phyloP scores from a whole-genome alignment of 148 eudicot species.

The Chenopodium formosanum region DNA sequence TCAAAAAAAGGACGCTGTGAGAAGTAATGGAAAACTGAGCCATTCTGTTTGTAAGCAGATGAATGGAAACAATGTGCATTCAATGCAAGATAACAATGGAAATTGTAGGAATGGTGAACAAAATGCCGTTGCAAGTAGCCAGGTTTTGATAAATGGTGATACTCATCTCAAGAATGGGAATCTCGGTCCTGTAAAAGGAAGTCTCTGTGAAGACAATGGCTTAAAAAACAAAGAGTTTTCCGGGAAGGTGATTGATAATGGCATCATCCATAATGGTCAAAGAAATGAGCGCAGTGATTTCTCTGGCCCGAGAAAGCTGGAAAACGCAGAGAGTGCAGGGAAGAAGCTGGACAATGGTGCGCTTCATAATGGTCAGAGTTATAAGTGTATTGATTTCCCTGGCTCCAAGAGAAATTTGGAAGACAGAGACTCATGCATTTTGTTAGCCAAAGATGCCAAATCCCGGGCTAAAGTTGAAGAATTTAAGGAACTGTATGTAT shows the following conservation, averaged over 20 bases:
- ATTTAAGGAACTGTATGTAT: slow-evolving; percentile 68
- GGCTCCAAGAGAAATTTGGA: slow-evolving; percentile 50
- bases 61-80: slow-evolving; percentile 33
- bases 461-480: slow-evolving; percentile 51
- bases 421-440: slow-evolving; percentile 46
- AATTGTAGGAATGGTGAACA: slow-evolving; percentile 25
- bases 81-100: slow-evolving; percentile 34
- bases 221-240: slow-evolving; percentile 15
- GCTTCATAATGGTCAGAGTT: slow-evolving; percentile 32
- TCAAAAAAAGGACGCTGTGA: slow-evolving; percentile 42
- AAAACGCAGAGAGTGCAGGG: slow-evolving; percentile 33
- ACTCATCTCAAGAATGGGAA: slow-evolving; percentile 35
- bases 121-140: slow-evolving; percentile 29
- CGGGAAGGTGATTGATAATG: slow-evolving; percentile 16
- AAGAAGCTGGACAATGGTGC: slow-evolving; percentile 9
- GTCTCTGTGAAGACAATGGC: slow-evolving; percentile 29
- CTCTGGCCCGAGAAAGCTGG: slow-evolving; percentile 48
- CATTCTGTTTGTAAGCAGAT: slow-evolving; percentile 31
- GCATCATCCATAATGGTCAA: slow-evolving; percentile 36
- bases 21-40: slow-evolving; percentile 38
- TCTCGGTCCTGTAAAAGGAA: slow-evolving; percentile 29
- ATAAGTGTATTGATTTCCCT: slow-evolving; percentile 3
- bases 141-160: slow-evolving; percentile 45
- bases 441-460: slow-evolving; percentile 54
- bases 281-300: slow-evolving; percentile 25